Conservation (phyloP, 1,284 basidiomycete genomes). For the Quambalaria eucalypti region DNA sequence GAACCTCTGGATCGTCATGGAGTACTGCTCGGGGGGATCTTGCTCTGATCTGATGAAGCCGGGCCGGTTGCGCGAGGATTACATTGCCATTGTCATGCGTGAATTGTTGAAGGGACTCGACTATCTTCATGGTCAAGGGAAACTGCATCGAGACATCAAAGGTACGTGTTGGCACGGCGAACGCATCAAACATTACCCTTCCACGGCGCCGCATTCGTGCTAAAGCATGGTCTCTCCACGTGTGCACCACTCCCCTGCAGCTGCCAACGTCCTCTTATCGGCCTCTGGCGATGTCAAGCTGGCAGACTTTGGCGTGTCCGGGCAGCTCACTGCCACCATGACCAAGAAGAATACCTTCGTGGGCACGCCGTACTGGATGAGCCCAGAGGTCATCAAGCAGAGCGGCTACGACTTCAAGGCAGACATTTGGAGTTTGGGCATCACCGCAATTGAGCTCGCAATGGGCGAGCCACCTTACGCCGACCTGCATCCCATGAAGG, state of each 20-base stretch:
- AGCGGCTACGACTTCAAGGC: constrained; percentile 98
- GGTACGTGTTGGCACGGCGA: constrained; percentile 52
- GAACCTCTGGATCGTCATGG: constrained; percentile 98
- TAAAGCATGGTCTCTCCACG: not conserved
- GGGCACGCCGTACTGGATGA: constrained; percentile 71
- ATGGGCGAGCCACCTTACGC: constrained; percentile 96
- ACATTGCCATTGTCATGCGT: constrained; percentile 90
- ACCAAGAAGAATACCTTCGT: constrained; percentile 97
- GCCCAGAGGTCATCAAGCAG: constrained; percentile 98
- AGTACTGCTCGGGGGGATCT: constrained; percentile 61
- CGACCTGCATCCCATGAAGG: constrained; percentile 95
- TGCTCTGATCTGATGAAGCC: constrained; percentile 73
- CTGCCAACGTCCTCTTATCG: constrained; percentile 88
- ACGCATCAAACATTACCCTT: not conserved
- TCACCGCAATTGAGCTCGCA: constrained; percentile 93
- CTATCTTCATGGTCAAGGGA: constrained; percentile 90
- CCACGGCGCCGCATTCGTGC: too few species aligned
- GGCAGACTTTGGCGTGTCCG: constrained; percentile 96
- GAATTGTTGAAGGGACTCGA: constrained; percentile 86
- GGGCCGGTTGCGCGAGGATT: constrained; percentile 91
- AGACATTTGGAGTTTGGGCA: constrained; percentile 64
- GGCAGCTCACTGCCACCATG: constrained; percentile 82
- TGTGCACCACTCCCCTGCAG: constrained; percentile 51
- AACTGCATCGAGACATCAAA: constrained; percentile 97
- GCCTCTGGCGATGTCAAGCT: constrained; percentile 94